Percentiles rank a stretch among this genome's conserved stretches.
Evolutionary conservation across 768 basidiomycete species (phyloP).

Genomic region (Mycena leptocephala): DNA sequence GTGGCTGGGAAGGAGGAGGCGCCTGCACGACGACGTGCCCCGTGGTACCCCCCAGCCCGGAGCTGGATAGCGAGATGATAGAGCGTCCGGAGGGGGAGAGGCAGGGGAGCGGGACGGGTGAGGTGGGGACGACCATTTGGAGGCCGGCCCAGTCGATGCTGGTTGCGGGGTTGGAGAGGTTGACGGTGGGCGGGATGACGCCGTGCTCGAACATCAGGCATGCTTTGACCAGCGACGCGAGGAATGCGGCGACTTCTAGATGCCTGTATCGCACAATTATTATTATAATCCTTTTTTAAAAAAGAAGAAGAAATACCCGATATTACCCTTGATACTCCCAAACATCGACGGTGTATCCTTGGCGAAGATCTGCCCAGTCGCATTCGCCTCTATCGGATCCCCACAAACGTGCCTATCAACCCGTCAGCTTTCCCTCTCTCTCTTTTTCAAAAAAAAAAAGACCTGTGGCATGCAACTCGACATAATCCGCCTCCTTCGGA

Average conservation of each 20-base stretch:
- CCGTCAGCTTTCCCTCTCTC: too few relatives aligned
- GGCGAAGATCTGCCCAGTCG: background rate
- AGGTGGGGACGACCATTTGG: background rate
- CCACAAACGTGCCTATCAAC: constrained; percentile 53
- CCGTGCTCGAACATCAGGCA: constrained; percentile 45
- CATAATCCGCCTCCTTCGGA: background rate
- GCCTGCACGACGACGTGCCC: constrained; percentile 20
- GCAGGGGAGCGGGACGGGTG: background rate
- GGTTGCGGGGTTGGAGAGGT: constrained; percentile 40
- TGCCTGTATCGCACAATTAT: constrained; percentile 7
- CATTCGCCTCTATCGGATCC: constrained; percentile 47
- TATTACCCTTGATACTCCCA: constrained; percentile 20
- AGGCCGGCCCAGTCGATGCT: background rate
- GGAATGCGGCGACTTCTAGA: constrained; percentile 12
- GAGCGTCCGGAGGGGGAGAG: constrained; percentile 2
- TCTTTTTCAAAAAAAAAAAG: background rate
- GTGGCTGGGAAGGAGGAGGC: background rate
- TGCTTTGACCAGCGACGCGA: constrained; percentile 42
- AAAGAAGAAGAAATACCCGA: background rate
- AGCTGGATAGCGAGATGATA: background rate
- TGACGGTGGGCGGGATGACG: constrained; percentile 48
- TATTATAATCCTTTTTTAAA: background rate
- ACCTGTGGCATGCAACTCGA: constrained; percentile 26
- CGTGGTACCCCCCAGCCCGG: background rate
- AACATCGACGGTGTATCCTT: background rate